Percentiles rank a stretch among this genome's conserved stretches.
Conservation (phyloP, 345 rosid genomes). For the Durio zibethinus region DNA sequence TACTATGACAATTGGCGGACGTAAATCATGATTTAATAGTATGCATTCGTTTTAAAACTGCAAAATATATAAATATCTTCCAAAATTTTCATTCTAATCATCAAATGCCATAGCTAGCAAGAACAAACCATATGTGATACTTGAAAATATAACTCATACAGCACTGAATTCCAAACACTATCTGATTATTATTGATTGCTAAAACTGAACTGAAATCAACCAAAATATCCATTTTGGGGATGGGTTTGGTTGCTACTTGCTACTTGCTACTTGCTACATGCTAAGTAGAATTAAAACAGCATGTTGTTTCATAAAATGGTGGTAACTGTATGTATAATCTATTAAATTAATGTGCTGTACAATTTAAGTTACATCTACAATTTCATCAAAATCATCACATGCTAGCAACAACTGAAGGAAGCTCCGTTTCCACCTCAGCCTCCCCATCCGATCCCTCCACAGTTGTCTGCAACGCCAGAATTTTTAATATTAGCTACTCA, state of each 20-base stretch:
- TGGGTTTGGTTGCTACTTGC: background rate
- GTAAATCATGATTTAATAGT: background rate
- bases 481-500: background rate
- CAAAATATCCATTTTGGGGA: background rate
- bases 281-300: background rate
- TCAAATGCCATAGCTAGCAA: background rate
- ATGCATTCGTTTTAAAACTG: background rate
- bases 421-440: slow-evolving; percentile 64
- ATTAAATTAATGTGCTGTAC: slow-evolving; percentile 38
- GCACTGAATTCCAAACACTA: background rate
- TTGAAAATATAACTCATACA: background rate
- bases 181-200: background rate
- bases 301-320: too few species aligned
- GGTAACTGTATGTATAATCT: background rate
- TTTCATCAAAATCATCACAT: slow-evolving; percentile 45
- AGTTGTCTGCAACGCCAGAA: slow-evolving; percentile 41
- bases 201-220: background rate
- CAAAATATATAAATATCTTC: too few species aligned
- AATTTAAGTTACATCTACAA: slow-evolving; percentile 42
- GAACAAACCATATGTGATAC: too few species aligned
- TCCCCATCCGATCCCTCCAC: slow-evolving; percentile 58
- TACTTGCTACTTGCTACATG: background rate
- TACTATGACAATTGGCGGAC: background rate
- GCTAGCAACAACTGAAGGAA: slow-evolving; percentile 80
- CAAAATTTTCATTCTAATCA: too few species aligned